These are phyloP conservation scores for Hypoxylon intermedium DNA, from an alignment of 495 filamentous ascomycete species.

Conservation along the genomic window DNA sequence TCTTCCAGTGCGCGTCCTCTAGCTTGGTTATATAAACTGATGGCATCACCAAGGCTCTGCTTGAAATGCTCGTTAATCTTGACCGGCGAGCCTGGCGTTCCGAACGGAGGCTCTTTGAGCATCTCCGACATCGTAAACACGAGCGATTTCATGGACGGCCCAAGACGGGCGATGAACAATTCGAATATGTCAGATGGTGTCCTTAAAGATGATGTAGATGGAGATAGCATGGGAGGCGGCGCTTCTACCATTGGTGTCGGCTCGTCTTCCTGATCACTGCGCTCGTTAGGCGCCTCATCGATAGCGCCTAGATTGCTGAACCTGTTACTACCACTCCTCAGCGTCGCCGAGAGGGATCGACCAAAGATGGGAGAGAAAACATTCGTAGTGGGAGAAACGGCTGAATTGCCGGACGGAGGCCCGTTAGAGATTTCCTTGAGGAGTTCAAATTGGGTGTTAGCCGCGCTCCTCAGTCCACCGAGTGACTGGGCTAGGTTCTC, in stretches of 20 bases:
- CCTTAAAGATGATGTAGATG: constrained; percentile 43
- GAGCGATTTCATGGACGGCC: constrained; percentile 94
- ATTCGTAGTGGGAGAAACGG: constrained; percentile 43
- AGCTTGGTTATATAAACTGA: constrained; percentile 76
- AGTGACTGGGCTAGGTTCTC: constrained; percentile 88
- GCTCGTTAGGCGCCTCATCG: constrained; percentile 70
- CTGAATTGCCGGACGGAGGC: constrained; percentile 16
- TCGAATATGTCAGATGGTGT: constrained; percentile 83
- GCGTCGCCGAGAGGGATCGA: constrained; percentile 42
- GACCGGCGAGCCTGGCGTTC: constrained; percentile 69
- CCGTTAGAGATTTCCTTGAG: constrained; percentile 64
- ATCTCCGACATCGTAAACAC: constrained; percentile 89
- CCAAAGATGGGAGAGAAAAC: constrained; percentile 42
- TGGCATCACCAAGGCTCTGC: constrained; percentile 77
- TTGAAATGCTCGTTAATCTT: constrained; percentile 78
- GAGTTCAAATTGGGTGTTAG: constrained; percentile 85
- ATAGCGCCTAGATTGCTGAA: constrained; percentile 63
- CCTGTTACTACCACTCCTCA: constrained; percentile 41
- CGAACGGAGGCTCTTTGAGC: constrained; percentile 85
- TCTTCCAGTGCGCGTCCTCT: constrained; percentile 75
- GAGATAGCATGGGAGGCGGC: constrained; percentile 21
- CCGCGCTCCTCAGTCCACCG: constrained; percentile 88
- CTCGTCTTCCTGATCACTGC: constrained; percentile 54
- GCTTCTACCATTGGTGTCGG: constrained; percentile 14
- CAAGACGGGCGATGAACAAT: constrained; percentile 83